Evolutionary conservation across 2,329 filamentous ascomycete genomes (phyloP), one percentile per base, ranked within the genome.

Genomic region (Epichloe coenophiala): DNA sequence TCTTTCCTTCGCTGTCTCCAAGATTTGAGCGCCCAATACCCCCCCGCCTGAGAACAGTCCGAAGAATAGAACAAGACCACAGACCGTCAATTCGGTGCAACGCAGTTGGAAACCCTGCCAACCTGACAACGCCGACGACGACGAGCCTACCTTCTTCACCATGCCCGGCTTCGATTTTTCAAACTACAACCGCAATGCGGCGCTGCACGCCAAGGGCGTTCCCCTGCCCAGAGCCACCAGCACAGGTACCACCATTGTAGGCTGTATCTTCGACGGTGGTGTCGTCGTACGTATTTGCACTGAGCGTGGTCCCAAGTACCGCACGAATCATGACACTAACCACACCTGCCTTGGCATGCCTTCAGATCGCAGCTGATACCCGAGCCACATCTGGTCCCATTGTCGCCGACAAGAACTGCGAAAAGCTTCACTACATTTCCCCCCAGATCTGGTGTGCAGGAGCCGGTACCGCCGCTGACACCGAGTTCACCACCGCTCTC

Each of bases 401-500:
- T 71, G 93, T 98, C 61, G 94, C 94, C 71, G 93, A 98, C 81
- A 98, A 98, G 88, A 98, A 98, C 80, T 97, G 93, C 76, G 91
- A 98, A 75, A 98, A 98, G 76, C 83, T 98, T 57, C 93, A 98
- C 75, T 98, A 94, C 77, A 98, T 98, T 69, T 79, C 93, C 91
- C 93, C 93, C 53, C 89, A 96, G 71, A 98, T 98, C 71, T 98
- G 93, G 93, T 98, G 93, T 72, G 93, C 93, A 9, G 93, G 93
- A 60, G 94, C 93, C 59, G 93, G 94, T 69, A 98, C 93, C 48
- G 93, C 93, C 55, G 93, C 93, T 62, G 93, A 98, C 70, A 97
- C 91, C 58, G 93, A 98, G 75, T 98, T 98, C 77, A 98, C 93
- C 60, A 98, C 93, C 53, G 86, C 91, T 65, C 83, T 98, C 70